Base-by-base conservation (phyloP, 805 yeast genomes). In the Kodamaea jinghongensis region DNA sequence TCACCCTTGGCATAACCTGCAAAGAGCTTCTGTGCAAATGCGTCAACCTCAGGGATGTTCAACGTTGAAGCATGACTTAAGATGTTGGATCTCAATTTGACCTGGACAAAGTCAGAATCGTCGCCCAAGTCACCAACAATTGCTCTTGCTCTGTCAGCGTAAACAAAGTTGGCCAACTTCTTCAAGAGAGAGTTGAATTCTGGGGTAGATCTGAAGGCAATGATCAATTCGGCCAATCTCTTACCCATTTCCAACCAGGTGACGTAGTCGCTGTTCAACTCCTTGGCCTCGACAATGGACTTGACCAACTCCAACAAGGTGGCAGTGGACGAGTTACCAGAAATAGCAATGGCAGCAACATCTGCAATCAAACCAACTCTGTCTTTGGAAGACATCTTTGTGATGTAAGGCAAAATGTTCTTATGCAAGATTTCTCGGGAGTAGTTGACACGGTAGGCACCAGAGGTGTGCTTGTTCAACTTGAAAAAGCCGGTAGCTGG, bases 321-420 rank as follows among this genome's bases (percentile, higher is more conserved):
- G 6, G 70, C 52, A 1, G 78, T 70, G 15, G 56, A 43, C 15
- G 59, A 45, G 26, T 63, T 52, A 4, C 79, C 80, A 1, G 79
- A 64, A 38, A 67, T 65, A 2, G 80, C 74, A 23, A 71, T 68
- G 1, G 79, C 63, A 1, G 71, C 62, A 2, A 70, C 54, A 53
- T 79, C 85, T 1, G 81, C 78, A 39, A 79, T 58, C 22, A 79
- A 56, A 1, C 79, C 81, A 42, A 79, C 72, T 45, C 70, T 72
- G 48, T 78, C 82, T 39, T 65, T 68, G 3, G 73, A 54, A 3
- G 75, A 58, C 22, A 78, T 54, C 17, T 55, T 42, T 12, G 52
- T 54, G 28, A 76, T 50, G 44, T 70, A 58, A 1, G 67, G 58
- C 25, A 68, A 54, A 17, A 76, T 61, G 37, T 71, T 64, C 4